A percentile compares a stretch with the other conserved stretches of the same genome.
These are phyloP conservation scores for Fusarium ramigenum DNA, from an alignment of 2,329 filamentous ascomycete species.

Conservation along the genomic window DNA sequence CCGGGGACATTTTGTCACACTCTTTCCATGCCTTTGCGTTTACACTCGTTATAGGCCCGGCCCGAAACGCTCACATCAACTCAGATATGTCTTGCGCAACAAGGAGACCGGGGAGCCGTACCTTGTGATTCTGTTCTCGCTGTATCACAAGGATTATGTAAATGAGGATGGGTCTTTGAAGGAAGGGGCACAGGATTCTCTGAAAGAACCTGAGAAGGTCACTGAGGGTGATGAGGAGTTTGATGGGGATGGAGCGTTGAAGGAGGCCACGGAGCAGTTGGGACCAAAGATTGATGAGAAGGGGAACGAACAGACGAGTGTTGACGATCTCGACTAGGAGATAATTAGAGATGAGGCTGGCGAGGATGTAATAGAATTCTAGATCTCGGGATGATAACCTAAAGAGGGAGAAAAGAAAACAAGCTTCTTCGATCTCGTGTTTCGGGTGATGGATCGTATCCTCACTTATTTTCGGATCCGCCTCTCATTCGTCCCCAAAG, in stretches of 20 bases:
- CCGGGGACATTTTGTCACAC: not conserved
- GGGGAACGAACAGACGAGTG: conserved; percentile 42
- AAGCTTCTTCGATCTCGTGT: not conserved
- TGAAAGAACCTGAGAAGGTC: conserved; percentile 9
- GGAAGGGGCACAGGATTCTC: conserved; percentile 47
- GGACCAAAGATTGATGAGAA: conserved; percentile 39
- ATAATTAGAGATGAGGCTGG: not conserved
- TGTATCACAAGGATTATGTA: conserved; percentile 75
- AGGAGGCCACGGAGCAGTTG: conserved; percentile 52
- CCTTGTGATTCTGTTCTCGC: conserved; percentile 81
- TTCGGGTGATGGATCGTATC: not conserved
- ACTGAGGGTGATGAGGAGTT: conserved; percentile 37
- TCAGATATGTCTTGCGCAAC: conserved; percentile 94
- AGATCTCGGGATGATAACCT: not conserved
- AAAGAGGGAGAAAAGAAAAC: not conserved
- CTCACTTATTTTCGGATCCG: not conserved
- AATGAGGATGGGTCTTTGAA: conserved; percentile 67
- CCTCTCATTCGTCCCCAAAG: not conserved
- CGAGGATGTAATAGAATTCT: not conserved
- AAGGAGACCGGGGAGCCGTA: conserved; percentile 77
- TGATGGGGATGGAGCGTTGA: conserved; percentile 50
- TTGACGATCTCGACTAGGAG: conserved; percentile 56
- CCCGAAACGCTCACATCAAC: conserved; percentile 76
- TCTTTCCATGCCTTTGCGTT: conserved; percentile 33
- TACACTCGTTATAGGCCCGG: conserved; percentile 41